phyloP scores from a whole-genome alignment of 228 moss, liverwort and hornwort genomes.

The Sphagnum magellanicum region DNA sequence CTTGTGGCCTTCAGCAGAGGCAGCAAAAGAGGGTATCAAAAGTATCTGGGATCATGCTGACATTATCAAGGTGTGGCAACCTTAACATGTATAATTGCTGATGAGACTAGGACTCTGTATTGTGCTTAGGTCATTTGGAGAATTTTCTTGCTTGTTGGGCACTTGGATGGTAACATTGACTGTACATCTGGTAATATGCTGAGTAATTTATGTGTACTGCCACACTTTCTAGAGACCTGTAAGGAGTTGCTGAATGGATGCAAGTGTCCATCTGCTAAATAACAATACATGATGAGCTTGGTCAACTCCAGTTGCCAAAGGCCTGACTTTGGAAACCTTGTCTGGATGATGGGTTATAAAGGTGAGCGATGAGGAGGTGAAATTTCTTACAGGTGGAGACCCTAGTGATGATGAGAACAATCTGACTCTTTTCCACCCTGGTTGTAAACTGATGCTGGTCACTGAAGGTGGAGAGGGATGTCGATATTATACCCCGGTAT shows the following conservation, averaged over 20 bases:
- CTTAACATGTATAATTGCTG: background rate
- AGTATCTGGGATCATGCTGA: conserved; percentile 65
- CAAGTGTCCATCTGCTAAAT: no score
- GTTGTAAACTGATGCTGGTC: conserved; percentile 55
- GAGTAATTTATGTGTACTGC: no score
- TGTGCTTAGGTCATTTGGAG: background rate
- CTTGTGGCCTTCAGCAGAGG: conserved; percentile 44
- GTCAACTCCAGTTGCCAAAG: no score
- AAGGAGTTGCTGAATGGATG: no score
- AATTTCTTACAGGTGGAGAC: conserved; percentile 49
- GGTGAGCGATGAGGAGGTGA: conserved; percentile 57
- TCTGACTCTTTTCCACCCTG: conserved; percentile 53
- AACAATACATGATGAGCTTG: no score
- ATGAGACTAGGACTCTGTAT: background rate
- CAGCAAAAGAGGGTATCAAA: conserved; percentile 47
- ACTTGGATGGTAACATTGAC: background rate
- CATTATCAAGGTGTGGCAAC: conserved; percentile 37
- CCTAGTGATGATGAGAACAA: conserved; percentile 51
- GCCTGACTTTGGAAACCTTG: no score
- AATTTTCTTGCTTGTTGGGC: no score
- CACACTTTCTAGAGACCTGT: no score
- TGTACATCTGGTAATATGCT: no score
- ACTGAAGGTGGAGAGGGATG: conserved; percentile 60
- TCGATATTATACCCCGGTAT: conserved; percentile 53
- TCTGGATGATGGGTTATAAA: conserved; percentile 17